Evolutionary conservation across 305 asterid species (phyloP).

Genomic region (Fraxinus xanthoxyloides): DNA sequence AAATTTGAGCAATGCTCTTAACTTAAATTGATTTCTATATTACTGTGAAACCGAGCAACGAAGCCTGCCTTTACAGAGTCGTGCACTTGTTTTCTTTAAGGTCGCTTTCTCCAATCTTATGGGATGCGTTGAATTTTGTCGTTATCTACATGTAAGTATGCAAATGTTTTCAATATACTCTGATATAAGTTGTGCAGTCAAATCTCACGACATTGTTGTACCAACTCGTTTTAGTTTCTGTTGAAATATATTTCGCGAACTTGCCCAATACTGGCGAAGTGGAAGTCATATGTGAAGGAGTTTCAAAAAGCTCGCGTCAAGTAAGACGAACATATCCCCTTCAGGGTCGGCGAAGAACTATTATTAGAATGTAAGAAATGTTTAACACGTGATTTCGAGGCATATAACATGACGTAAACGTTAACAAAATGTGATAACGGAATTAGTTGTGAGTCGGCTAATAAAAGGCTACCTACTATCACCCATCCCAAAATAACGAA

Average conservation of each 20-base stretch:
- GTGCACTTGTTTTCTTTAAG: not conserved
- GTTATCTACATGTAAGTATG: not conserved
- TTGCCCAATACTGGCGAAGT: not conserved
- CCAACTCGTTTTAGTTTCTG: not conserved
- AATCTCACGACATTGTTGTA: not conserved
- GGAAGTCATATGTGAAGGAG: not conserved
- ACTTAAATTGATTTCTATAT: not conserved
- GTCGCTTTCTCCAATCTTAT: not conserved
- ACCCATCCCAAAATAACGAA: not conserved
- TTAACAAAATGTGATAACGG: not conserved
- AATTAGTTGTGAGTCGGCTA: not conserved
- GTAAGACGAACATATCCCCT: not conserved
- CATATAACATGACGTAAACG: not conserved
- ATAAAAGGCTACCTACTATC: not conserved
- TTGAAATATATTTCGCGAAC: too few species aligned
- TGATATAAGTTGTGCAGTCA: not conserved
- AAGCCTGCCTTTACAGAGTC: not conserved
- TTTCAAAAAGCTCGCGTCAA: not conserved
- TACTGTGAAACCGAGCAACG: not conserved
- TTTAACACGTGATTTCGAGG: not conserved
- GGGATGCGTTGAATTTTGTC: not conserved
- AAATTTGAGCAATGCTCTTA: not conserved
- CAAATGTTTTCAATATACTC: not conserved
- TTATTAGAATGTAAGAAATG: not conserved
- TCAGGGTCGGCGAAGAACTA: too few species aligned